These are phyloP conservation scores for Mycena galericulata DNA, from an alignment of 768 basidiomycete species.

Conservation along the genomic window DNA sequence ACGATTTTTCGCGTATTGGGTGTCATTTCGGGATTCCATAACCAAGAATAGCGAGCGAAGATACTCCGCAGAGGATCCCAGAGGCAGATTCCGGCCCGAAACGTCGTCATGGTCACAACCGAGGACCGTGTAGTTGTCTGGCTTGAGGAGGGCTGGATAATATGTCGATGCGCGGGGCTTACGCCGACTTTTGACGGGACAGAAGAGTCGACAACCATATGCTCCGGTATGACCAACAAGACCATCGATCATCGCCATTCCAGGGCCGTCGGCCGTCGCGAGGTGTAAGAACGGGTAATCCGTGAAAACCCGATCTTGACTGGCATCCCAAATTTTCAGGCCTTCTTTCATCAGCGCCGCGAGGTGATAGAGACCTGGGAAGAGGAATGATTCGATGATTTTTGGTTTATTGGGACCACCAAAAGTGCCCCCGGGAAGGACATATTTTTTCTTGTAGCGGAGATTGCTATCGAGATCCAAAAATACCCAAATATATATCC, in stretches of 20 bases:
- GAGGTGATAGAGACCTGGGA: slow-evolving; percentile 41
- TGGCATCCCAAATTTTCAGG: neutral
- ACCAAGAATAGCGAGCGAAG: neutral
- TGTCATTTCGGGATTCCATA: neutral
- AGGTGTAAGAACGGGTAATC: slow-evolving; percentile 27
- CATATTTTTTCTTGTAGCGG: slow-evolving; percentile 43
- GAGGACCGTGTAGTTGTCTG: neutral
- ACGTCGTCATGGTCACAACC: neutral
- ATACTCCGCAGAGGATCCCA: neutral
- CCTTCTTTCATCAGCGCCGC: slow-evolving; percentile 5
- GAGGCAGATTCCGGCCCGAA: neutral
- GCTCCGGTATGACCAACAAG: slow-evolving; percentile 35
- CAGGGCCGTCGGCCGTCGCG: slow-evolving; percentile 40
- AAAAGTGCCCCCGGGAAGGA: slow-evolving; percentile 45
- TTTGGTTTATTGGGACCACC: slow-evolving; percentile 49
- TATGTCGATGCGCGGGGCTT: neutral
- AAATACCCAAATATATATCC: slow-evolving; percentile 46
- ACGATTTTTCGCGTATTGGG: slow-evolving; percentile 40
- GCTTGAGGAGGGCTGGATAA: neutral
- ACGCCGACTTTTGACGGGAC: neutral
- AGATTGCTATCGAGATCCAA: slow-evolving; percentile 36
- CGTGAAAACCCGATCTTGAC: neutral
- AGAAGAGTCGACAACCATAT: neutral
- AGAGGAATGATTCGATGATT: slow-evolving; percentile 44
- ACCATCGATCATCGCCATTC: slow-evolving; percentile 44